Base-by-base conservation (phyloP, 805 yeast genomes). In the Candida insectalens region DNA sequence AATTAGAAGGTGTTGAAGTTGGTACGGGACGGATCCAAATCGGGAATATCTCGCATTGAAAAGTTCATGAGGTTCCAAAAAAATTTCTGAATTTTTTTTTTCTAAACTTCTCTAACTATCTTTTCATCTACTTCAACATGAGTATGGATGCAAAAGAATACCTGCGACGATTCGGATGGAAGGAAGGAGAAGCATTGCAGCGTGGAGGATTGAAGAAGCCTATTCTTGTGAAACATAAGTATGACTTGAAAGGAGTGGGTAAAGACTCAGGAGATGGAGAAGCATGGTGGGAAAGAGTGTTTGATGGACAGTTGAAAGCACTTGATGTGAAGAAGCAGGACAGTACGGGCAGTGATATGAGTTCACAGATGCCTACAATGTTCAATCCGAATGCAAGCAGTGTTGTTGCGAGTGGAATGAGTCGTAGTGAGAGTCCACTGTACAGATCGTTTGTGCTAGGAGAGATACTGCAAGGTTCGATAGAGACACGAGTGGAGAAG, bases 271-370 rank as follows among this genome's bases (percentile, higher is more conserved):
- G 75, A 33, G 92, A 84, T 44, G 71, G 77, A 12, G 95, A 83
- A 43, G 80, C 84, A 30, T 89, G 98, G 98, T 89, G 98, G 98
- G 98, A 89, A 45, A 69, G 83, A 42, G 65, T 89, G 29, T 92
- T 92, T 60, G 96, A 89, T 56, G 96, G 96, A 2, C 96, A 87
- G 44, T 66, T 89, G 42, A 83, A 84, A 50, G 71, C 74, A 6
- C 54, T 92, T 33, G 85, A 83, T 37, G 50, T 54, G 5, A 21
- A 12, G 10, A 21, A 36, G 34, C 3, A 23, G 21, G 6, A 27
- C 29, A 9, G 16, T 15, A 1, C 35, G 36, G 12, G 10, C 23
- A 37, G 35, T 31, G 33, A 35, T n/a, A 17, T 17, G 6, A 22
- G n/a, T 14, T 19, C 21, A 7, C n/a, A 6, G 16, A 29, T 30